These are phyloP conservation scores for Haemoproteus tartakovskyi DNA, from an alignment of 169 alveolate genomes.

Conservation along the genomic window DNA sequence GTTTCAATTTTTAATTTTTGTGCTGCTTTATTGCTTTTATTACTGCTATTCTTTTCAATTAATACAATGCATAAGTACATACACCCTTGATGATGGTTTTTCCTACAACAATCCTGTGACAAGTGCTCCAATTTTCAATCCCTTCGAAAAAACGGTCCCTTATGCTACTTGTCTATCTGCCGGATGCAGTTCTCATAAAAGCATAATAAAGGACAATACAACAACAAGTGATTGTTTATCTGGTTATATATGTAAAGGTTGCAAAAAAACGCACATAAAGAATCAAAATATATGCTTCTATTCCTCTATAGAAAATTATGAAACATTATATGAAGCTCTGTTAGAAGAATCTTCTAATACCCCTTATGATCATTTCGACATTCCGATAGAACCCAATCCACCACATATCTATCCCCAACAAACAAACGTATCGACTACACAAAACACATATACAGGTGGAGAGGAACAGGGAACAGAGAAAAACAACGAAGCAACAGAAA, in stretches of 20 bases:
- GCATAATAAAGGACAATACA: constrained; percentile 3
- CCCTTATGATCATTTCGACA: constrained; percentile 12
- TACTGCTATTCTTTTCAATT: too few relatives aligned
- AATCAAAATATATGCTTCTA: constrained; percentile 45
- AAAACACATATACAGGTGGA: neutral
- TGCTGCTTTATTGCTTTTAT: too few relatives aligned
- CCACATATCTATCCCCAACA: too few relatives aligned
- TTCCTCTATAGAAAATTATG: constrained; percentile 32
- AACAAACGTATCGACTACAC: too few relatives aligned
- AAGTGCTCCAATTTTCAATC: neutral
- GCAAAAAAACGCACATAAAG: constrained; percentile 51
- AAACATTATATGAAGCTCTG: constrained; percentile 49
- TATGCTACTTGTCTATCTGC: constrained; percentile 51
- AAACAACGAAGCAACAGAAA: neutral
- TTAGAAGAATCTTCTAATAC: constrained; percentile 27
- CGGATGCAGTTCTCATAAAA: constrained; percentile 48
- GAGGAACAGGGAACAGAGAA: neutral
- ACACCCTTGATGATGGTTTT: too few relatives aligned
- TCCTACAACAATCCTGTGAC: neutral
- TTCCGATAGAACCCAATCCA: too few relatives aligned
- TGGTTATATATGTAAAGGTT: constrained; percentile 54
- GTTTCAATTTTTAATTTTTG: too few relatives aligned
- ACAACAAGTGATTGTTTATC: constrained; percentile 25
- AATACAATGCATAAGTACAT: too few relatives aligned
- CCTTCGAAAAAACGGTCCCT: neutral